Conservation (phyloP, 1,139 yeast genomes). For the Candida glucosophila region DNA sequence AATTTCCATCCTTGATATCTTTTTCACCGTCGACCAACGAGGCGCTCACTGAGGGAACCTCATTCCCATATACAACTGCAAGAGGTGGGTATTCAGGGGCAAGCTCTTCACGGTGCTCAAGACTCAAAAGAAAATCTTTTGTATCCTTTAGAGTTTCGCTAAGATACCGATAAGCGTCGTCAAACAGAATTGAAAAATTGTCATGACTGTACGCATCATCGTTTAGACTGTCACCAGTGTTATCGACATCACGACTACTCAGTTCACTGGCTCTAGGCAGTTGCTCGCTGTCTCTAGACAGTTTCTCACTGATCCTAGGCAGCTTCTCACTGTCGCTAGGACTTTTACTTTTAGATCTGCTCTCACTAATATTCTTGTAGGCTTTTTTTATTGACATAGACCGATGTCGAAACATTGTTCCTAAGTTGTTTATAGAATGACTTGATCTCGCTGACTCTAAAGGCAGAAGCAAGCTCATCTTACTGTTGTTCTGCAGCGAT, state of each 20-base stretch:
- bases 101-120: slow-evolving; percentile 42
- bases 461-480: too few relatives aligned
- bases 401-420: slow-evolving; percentile 14
- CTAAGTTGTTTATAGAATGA: slow-evolving; percentile 16
- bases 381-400: slow-evolving; percentile 9
- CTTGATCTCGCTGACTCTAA: slow-evolving; percentile 8
- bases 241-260: neutral
- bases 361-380: too few relatives aligned
- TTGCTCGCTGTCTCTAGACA: neutral
- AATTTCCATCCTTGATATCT: slow-evolving; percentile 63
- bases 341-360: slow-evolving; percentile 3
- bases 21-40: slow-evolving; percentile 53
- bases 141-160: slow-evolving; percentile 53
- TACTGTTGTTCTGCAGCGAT: too few relatives aligned
- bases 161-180: slow-evolving; percentile 60
- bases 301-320: too few relatives aligned
- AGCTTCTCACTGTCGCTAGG: too few relatives aligned
- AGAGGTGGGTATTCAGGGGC: slow-evolving; percentile 64
- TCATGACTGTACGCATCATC: neutral
- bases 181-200: slow-evolving; percentile 30
- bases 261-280: too few relatives aligned
- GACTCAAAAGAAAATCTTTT: slow-evolving; percentile 46
- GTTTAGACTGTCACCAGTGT: neutral
- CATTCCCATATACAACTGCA: slow-evolving; percentile 71
- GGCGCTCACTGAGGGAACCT: slow-evolving; percentile 79